Evolutionary conservation across 768 basidiomycete species (phyloP).

Genomic region (Omphalotus guepiniiformis): DNA sequence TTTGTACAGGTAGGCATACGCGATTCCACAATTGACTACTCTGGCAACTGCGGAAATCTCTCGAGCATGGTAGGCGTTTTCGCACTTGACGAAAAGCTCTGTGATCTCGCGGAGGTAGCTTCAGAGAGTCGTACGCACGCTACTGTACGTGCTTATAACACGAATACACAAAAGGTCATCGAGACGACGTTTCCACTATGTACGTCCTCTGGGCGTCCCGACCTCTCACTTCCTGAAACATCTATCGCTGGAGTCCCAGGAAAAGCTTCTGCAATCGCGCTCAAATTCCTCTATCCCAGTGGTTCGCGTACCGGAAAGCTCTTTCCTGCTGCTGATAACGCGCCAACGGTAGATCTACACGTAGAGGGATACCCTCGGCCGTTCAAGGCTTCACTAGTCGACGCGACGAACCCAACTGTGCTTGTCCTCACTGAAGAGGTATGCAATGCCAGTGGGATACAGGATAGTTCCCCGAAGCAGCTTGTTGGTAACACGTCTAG

Average conservation of each 20-base stretch:
- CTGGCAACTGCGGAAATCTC: slow-evolving; percentile 75
- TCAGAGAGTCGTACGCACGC: slow-evolving; percentile 13
- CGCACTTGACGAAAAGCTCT: slow-evolving; percentile 61
- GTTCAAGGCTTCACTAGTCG: slow-evolving; percentile 50
- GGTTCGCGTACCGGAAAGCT: slow-evolving; percentile 71
- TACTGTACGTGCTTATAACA: slow-evolving; percentile 62
- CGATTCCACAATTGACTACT: slow-evolving; percentile 57
- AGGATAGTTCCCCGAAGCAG: not conserved
- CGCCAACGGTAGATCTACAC: slow-evolving; percentile 42
- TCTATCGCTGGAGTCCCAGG: slow-evolving; percentile 69
- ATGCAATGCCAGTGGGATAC: not conserved
- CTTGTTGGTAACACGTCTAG: not conserved
- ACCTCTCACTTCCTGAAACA: slow-evolving; percentile 46
- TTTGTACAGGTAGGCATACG: slow-evolving; percentile 63
- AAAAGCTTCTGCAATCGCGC: slow-evolving; percentile 55
- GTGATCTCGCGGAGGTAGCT: slow-evolving; percentile 1
- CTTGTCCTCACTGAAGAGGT: slow-evolving; percentile 51
- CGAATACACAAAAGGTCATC: slow-evolving; percentile 67
- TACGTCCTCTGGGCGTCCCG: slow-evolving; percentile 28
- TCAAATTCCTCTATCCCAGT: slow-evolving; percentile 63
- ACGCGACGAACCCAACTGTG: slow-evolving; percentile 74
- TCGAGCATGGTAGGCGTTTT: slow-evolving; percentile 71
- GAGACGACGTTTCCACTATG: slow-evolving; percentile 66
- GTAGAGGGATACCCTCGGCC: slow-evolving; percentile 21
- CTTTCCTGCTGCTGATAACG: slow-evolving; percentile 60